A percentile compares a stretch with the other conserved stretches of the same genome.
Evolutionary conservation across 2,329 filamentous ascomycete species (phyloP).

Genomic region (Cytospora leucostoma): DNA sequence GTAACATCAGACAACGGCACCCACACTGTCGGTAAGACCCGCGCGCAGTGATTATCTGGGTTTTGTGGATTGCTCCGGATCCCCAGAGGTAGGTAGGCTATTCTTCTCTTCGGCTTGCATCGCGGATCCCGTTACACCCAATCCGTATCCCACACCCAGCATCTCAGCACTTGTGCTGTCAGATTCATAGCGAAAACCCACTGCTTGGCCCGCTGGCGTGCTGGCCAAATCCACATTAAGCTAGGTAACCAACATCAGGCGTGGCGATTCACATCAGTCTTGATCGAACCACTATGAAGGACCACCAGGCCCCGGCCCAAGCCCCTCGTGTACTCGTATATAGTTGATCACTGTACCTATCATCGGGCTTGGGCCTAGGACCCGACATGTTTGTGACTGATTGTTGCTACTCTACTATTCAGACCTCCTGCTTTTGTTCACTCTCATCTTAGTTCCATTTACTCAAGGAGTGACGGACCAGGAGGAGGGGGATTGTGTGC

Average conservation of each 20-base stretch:
- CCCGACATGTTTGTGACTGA: neutral
- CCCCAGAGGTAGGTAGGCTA: too few relatives aligned
- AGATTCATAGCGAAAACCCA: too few relatives aligned
- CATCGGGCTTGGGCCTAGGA: neutral
- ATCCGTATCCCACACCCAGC: too few relatives aligned
- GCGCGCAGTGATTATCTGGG: too few relatives aligned
- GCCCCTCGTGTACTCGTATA: neutral
- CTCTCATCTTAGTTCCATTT: neutral
- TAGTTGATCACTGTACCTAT: neutral
- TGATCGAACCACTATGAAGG: neutral
- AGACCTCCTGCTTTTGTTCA: neutral
- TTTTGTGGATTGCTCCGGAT: too few relatives aligned
- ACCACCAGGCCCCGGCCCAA: neutral
- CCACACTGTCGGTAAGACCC: too few relatives aligned
- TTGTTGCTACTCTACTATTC: neutral
- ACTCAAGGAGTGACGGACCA: neutral
- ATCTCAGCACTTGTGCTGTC: too few relatives aligned
- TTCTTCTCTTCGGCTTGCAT: too few relatives aligned
- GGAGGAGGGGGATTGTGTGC: neutral
- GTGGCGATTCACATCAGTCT: neutral
- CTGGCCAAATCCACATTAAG: neutral
- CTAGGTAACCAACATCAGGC: neutral
- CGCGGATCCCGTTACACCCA: too few relatives aligned
- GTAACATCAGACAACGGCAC: too few relatives aligned
- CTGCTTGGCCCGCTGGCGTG: neutral